Base-by-base conservation (phyloP, 176 grass and related monocot species). In the Oryza australiensis region DNA sequence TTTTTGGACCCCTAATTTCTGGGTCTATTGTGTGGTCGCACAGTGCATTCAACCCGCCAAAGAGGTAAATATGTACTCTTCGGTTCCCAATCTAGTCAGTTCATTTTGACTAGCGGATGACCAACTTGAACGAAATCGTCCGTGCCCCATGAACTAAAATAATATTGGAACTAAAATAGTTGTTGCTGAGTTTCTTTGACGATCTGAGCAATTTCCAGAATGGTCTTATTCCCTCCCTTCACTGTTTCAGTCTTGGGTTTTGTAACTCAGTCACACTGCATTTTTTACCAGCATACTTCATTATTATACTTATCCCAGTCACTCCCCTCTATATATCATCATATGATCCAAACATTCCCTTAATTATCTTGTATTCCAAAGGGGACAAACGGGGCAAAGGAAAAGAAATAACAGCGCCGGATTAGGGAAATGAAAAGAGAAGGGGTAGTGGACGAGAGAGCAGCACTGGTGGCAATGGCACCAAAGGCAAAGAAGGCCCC, bases 361-460 rank as follows among this genome's bases (percentile, higher is more conserved):
- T 82, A 40, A 46, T 70, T 59, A 37, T 74, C 38, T 81, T 32
- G 26, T 40, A 72, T 48, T 64, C 71, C 16, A 27, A 71, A 85
- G 75, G 51, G 73, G 87, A 75, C 88, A 88, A 87, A 76, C 42
- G 15, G 46, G n/a, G 80, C 16, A 74, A 84, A 82, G 49, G 40
- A 75, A 20, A 67, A 37, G 67, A 64, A 80, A 49, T 20, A 66
- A 64, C 78, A 80, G 42, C 79, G 66, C 65, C 64, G 75, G 14
- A 64, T 22, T 66, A 77, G 0, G 35, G 5, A 41, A 59, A 38
- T 16, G 28, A 62, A 26, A 83, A 38, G 88, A 55, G 62, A 86
- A 86, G 86, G 85, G 85, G 55, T 24, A 24, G 55, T 60, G 35
- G 35, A 80, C 30, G 74, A 46, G 27, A n/a, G 79, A 85, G 84